phyloP scores from a whole-genome alignment of 208 protist genomes.

The Wallacemonas sp. region DNA sequence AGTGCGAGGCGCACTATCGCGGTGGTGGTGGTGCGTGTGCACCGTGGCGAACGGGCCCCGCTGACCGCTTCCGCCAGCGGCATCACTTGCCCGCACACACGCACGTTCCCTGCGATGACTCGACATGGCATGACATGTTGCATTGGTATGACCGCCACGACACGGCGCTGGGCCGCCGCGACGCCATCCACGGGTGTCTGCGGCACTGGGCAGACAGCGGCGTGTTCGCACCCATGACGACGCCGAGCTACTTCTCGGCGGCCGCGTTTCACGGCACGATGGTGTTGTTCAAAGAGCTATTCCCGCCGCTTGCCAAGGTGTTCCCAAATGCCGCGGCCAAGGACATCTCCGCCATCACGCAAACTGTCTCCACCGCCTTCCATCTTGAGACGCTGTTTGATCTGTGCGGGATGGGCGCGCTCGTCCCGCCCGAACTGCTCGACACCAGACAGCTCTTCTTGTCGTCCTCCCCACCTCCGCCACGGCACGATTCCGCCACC shows the following conservation, averaged over 20 bases:
- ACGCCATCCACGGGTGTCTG: constrained; percentile 35
- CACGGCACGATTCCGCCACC: neutral
- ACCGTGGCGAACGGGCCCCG: no score
- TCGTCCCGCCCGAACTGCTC: constrained; percentile 17
- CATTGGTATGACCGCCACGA: constrained; percentile 32
- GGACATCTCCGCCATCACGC: constrained; percentile 50
- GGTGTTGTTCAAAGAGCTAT: constrained; percentile 62
- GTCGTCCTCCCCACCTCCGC: no score
- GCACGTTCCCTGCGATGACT: constrained; percentile 19
- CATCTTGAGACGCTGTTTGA: constrained; percentile 63
- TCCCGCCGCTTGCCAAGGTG: constrained; percentile 46
- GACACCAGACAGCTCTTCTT: no score
- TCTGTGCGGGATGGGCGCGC: constrained; percentile 35
- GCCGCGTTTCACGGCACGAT: constrained; percentile 42
- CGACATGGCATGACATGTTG: constrained; percentile 29
- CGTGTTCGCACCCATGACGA: constrained; percentile 35
- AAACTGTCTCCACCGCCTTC: constrained; percentile 53
- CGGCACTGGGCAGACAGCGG: constrained; percentile 25
- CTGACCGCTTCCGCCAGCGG: constrained; percentile 23
- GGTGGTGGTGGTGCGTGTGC: no score
- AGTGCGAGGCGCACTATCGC: no score
- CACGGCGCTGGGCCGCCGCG: constrained; percentile 15
- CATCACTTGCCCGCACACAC: constrained; percentile 17
- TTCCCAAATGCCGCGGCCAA: constrained; percentile 75
- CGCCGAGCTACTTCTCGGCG: constrained; percentile 17